Base-by-base conservation (phyloP, 306 rosid species). In the Morella rubra region DNA sequence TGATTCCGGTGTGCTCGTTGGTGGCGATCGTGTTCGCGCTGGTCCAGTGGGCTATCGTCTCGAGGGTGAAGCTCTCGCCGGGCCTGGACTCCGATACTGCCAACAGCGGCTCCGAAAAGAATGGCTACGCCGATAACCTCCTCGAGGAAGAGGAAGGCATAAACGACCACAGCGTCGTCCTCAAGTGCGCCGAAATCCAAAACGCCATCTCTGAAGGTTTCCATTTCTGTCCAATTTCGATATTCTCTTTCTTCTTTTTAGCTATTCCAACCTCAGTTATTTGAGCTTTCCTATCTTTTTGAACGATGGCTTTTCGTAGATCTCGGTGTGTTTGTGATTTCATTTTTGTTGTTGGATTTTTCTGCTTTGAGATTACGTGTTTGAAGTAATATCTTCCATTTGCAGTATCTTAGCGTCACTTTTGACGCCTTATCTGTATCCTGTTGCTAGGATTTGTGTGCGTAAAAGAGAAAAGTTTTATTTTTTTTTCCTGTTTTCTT, bases 61-160 rank as follows among this genome's bases (percentile, higher is more conserved):
- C 98, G 0, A 81, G 71, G 52, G 97, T 95, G 0, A 91, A 89
- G 88, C 84, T 95, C 84, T 58, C 96, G 5, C 84, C 94, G 13
- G 76, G 66, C 15, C 69, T 80, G 15, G 91, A 85, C 22, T 52
- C 81, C 6, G 52, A 80, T 13, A 1, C 85, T 8, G 24, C 80
- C 1, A 82, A 77, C 65, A 77, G 80, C 58, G 70, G 82, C 62
- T 50, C 82, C 9, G 88, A 77, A 0, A 95, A 95, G 58, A 90
- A 90, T 83, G 98, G 96, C 44, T 80, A 54, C 86, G 69, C 80
- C 62, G 98, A 95, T 24, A 88, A 84, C 42, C 97, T 95, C 73
- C 86, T 95, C 62, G 98, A 92, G 60, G 98, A 95, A 44, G 98
- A 95, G 73, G 98, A 95, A 4, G 98, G 98, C 44, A 59, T 91